Evolutionary conservation across 768 basidiomycete genomes (phyloP).

Genomic region (Termitomyces sp.): DNA sequence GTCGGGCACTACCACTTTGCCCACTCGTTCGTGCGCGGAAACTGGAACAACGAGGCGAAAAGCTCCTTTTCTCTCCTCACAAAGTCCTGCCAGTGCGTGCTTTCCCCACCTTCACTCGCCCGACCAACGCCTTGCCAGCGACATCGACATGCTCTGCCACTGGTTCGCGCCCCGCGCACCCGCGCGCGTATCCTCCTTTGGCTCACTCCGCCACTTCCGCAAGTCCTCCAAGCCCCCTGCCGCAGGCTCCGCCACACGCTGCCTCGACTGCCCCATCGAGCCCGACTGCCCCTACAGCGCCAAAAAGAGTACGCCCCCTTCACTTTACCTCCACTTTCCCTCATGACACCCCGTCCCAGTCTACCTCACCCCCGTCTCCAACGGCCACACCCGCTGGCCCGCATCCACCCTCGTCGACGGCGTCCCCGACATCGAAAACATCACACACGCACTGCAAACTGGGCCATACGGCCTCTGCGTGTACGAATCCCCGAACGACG

Average conservation of each 20-base stretch:
- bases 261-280: constrained; percentile 72
- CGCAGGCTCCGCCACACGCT: constrained; percentile 67
- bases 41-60: constrained; percentile 65
- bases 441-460: constrained; percentile 62
- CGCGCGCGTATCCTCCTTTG: constrained; percentile 76
- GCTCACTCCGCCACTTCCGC: constrained; percentile 79
- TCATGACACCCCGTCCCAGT: constrained; percentile 45
- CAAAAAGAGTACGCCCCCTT: constrained; percentile 58
- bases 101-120: fast-evolving
- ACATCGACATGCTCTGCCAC: constrained; percentile 79
- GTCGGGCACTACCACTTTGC: constrained; percentile 87
- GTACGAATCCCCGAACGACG: constrained; percentile 81
- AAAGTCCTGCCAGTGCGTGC: constrained; percentile 81
- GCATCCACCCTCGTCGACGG: constrained; percentile 68
- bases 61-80: constrained; percentile 85
- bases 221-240: constrained; percentile 62
- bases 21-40: constrained; percentile 82
- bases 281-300: constrained; percentile 80
- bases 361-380: constrained; percentile 71
- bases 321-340: no score
- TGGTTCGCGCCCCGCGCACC: constrained; percentile 68
- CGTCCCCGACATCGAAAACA: constrained; percentile 81
- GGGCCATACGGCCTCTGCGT: constrained; percentile 81
- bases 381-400: constrained; percentile 60
- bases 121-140: constrained; percentile 35